Evolutionary conservation across 2,329 filamentous ascomycete species (phyloP), one percentile per base, ranked within the genome.

Genomic region (Rhinocladiella similis): DNA sequence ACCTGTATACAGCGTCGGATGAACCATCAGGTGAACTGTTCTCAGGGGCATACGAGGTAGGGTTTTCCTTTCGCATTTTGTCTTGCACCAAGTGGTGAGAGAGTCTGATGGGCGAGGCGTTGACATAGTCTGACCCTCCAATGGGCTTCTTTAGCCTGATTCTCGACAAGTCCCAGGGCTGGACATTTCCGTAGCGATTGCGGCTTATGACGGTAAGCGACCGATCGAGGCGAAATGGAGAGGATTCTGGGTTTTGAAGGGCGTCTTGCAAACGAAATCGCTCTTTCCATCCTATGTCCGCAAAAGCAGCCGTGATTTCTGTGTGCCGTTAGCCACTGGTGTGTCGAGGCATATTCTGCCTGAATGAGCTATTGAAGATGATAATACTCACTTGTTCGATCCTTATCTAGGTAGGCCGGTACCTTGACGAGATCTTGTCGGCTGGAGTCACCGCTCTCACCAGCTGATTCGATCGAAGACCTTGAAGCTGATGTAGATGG

Each of bases 171-270:
- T 88, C 86, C 85, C 90, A 99, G 0, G 92, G 91, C 69, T 92
- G 88, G 61, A 99, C 90, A 69, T 97, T 96, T 52, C 80, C 72
- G 74, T 97, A 99, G 53, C 94, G 86, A 72, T 97, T 95, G 64
- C 93, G 82, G 35, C 74, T 71, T 57, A 78, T 79, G 61, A 84
- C 76, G 47, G 83, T 79, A 7, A 82, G 76, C 20, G 80, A 79
- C 25, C 73, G 74, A 48, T 88, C 79, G 52, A 86, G 79, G 3
- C 84, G 79, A 78, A 80, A 88, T 60, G 77, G 77, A 50, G 82
- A 81, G 12, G 73, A 69, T 19, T 79, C 73, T 47, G 80, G 75
- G 43, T 75, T 71, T 63, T 75, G 67, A 38, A 70, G 67, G 46
- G 75, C 78, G 57, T 81, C 75, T 14, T 75, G 67, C 12, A 84